phyloP scores from a whole-genome alignment of 805 yeast species.

The Wickerhamiella dianesei region DNA sequence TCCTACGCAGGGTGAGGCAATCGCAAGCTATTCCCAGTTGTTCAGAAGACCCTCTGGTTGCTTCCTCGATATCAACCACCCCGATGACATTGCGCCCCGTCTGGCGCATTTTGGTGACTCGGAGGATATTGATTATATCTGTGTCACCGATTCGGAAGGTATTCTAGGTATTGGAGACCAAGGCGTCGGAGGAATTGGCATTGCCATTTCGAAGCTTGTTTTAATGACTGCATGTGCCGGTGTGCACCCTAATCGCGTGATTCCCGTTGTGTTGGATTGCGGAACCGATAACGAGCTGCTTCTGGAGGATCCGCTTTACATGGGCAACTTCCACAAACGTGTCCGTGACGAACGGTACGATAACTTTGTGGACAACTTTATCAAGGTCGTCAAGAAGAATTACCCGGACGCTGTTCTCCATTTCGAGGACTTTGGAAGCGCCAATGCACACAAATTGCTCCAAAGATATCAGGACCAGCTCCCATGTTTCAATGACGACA shows the following conservation, averaged over 20 bases:
- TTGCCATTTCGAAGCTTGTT: slow-evolving; percentile 79
- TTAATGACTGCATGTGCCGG: slow-evolving; percentile 94
- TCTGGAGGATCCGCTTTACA: slow-evolving; percentile 66
- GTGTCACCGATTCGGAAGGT: slow-evolving; percentile 89
- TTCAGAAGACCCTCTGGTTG: slow-evolving; percentile 93
- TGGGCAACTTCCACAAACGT: slow-evolving; percentile 78
- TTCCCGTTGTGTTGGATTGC: slow-evolving; percentile 78
- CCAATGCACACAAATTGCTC: slow-evolving; percentile 71
- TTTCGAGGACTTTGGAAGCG: slow-evolving; percentile 90
- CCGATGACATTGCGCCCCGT: slow-evolving; percentile 58
- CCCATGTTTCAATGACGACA: slow-evolving; percentile 92
- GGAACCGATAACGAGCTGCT: slow-evolving; percentile 81
- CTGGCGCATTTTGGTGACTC: slow-evolving; percentile 64
- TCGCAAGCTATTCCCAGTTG: slow-evolving; percentile 74
- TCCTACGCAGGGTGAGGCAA: slow-evolving; percentile 66
- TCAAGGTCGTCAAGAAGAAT: slow-evolving; percentile 50
- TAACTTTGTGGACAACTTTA: slow-evolving; percentile 65
- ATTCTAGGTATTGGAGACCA: slow-evolving; percentile 95
- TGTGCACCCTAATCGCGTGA: slow-evolving; percentile 86
- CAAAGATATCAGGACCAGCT: slow-evolving; percentile 55
- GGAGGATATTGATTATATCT: slow-evolving; percentile 86
- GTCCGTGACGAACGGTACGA: slow-evolving; percentile 76
- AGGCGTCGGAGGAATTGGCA: slow-evolving; percentile 92
- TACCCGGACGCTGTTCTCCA: slow-evolving; percentile 85
- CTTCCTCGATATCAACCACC: slow-evolving; percentile 60